Conservation (phyloP, 352 stramenopile genomes). For the Thraustochytrium striatum region DNA sequence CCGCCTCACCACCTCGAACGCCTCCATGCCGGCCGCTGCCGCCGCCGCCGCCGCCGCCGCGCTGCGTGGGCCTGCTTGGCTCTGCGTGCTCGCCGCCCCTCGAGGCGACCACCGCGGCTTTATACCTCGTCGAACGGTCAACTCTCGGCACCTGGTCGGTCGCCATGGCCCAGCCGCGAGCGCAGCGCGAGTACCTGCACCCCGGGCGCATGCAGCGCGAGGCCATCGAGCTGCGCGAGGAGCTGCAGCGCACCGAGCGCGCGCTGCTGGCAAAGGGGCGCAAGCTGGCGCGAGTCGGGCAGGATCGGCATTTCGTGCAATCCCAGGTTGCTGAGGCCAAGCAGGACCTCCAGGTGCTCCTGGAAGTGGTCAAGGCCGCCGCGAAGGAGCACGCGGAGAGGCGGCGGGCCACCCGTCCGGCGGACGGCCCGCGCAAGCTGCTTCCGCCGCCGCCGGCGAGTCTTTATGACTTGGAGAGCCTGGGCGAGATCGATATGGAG, state of each 20-base stretch:
- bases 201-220: background rate
- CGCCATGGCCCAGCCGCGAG: too few relatives aligned
- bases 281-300: background rate
- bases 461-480: too few relatives aligned
- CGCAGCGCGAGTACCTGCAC: constrained; percentile 4
- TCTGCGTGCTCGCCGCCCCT: too few relatives aligned
- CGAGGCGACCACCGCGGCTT: too few relatives aligned
- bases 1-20: constrained; percentile 22
- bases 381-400: background rate
- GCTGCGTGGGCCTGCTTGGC: too few relatives aligned
- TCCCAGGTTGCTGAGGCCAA: background rate
- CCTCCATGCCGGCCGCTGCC: constrained; percentile 24
- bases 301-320: background rate
- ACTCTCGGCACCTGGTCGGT: too few relatives aligned
- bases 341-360: constrained; percentile 7
- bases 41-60: background rate
- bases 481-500: background rate
- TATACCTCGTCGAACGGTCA: too few relatives aligned
- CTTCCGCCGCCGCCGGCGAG: too few relatives aligned
- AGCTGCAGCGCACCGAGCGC: background rate
- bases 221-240: background rate
- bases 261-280: background rate
- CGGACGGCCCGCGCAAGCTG: too few relatives aligned
- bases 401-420: background rate
- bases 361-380: background rate